These are phyloP conservation scores for Begonia loranthoides DNA, from an alignment of 306 rosid species.

Conservation along the genomic window DNA sequence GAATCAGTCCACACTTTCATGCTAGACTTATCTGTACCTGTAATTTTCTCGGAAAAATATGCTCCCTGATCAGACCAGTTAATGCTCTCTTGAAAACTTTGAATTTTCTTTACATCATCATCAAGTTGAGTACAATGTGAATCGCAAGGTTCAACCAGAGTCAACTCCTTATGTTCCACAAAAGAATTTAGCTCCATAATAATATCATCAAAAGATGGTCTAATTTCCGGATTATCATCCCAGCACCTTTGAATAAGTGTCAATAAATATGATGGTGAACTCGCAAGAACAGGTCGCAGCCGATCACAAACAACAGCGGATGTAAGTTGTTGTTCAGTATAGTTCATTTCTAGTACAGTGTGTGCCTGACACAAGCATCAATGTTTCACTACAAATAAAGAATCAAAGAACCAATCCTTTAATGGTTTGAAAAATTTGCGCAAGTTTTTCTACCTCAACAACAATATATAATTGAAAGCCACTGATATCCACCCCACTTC, in stretches of 20 bases:
- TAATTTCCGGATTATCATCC: constrained; percentile 53
- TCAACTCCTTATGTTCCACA: constrained; percentile 25
- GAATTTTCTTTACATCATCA: constrained; percentile 18
- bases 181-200: constrained; percentile 48
- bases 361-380: constrained; percentile 57
- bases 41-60: constrained; percentile 24
- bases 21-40: constrained; percentile 25
- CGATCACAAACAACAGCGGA: constrained; percentile 78
- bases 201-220: constrained; percentile 63
- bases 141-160: constrained; percentile 11
- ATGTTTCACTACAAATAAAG: too few relatives aligned
- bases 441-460: too few relatives aligned
- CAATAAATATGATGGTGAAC: constrained; percentile 46
- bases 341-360: constrained; percentile 92
- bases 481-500: too few relatives aligned
- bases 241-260: constrained; percentile 65
- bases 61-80: constrained; percentile 70
- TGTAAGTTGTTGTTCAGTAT: constrained; percentile 82
- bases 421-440: too few relatives aligned
- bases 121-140: constrained; percentile 17
- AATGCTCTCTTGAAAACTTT: constrained; percentile 39
- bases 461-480: too few relatives aligned
- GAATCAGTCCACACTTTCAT: constrained; percentile 26
- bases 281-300: constrained; percentile 66
- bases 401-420: too few relatives aligned